phyloP scores from a whole-genome alignment of 768 basidiomycete genomes.

The Lactifluus pinguis region DNA sequence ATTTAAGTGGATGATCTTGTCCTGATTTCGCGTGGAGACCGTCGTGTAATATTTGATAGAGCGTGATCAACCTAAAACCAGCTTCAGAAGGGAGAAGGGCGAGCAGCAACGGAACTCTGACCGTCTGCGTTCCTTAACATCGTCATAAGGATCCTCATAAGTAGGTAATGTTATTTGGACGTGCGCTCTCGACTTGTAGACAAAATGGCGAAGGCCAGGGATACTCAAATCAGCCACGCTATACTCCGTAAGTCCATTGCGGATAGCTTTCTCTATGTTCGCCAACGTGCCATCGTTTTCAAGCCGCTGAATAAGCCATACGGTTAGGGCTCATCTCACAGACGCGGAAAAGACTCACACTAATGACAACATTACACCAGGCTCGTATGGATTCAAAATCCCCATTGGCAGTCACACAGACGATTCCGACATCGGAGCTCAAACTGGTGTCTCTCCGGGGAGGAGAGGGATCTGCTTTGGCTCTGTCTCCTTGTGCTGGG shows the following conservation, averaged over 20 bases:
- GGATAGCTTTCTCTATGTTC: conserved; percentile 40
- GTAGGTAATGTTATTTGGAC: conserved; percentile 83
- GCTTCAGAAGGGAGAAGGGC: conserved; percentile 13
- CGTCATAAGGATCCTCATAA: conserved; percentile 83
- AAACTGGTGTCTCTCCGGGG: background rate
- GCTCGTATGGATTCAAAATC: conserved; percentile 78
- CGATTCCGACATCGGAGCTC: conserved; percentile 38
- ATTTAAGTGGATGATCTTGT: conserved; percentile 68
- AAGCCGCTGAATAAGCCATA: conserved; percentile 42
- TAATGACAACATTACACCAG: conserved; percentile 63
- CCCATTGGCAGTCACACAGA: conserved; percentile 72
- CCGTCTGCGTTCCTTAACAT: conserved; percentile 51
- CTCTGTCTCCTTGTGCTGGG: background rate
- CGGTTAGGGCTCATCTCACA: background rate
- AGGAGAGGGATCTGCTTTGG: background rate
- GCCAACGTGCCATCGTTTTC: conserved; percentile 48
- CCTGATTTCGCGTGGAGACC: conserved; percentile 85
- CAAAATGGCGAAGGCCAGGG: conserved; percentile 86
- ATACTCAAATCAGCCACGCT: conserved; percentile 70
- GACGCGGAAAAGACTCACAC: conserved; percentile 32
- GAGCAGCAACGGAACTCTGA: conserved; percentile 23
- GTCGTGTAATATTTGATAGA: conserved; percentile 86
- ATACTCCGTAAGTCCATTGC: conserved; percentile 49
- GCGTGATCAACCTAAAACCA: conserved; percentile 55
- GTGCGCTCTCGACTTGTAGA: conserved; percentile 84